A percentile compares a stretch with the other conserved stretches of the same genome.
phyloP scores from a whole-genome alignment of 1,139 yeast species.

The Zygoascus sp. region DNA sequence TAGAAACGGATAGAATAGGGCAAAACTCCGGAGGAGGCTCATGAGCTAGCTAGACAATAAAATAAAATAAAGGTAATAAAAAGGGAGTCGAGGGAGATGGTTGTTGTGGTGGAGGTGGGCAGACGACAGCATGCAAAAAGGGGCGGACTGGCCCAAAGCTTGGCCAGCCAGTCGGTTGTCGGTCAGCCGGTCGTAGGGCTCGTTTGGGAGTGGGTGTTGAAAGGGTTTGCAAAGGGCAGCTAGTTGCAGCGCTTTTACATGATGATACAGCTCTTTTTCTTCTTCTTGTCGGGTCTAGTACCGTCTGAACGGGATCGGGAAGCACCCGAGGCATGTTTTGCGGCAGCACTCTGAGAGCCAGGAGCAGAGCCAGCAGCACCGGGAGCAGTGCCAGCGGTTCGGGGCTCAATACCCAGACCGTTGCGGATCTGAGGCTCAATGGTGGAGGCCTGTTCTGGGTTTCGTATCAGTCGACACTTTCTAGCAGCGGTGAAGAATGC shows the following conservation, averaged over 20 bases:
- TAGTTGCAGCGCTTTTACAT: slow-evolving; percentile 14
- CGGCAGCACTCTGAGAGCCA: no score
- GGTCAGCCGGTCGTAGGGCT: no score
- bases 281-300: slow-evolving; percentile 7
- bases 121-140: background rate
- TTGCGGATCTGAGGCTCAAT: slow-evolving; percentile 5
- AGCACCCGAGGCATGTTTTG: no score
- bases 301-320: no score
- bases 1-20: background rate
- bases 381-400: background rate
- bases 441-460: slow-evolving; percentile 17
- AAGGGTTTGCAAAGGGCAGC: no score
- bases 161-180: no score
- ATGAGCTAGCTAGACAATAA: background rate
- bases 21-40: no score
- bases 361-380: background rate
- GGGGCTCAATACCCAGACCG: slow-evolving; percentile 6
- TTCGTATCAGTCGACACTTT: slow-evolving; percentile 50
- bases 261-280: slow-evolving; percentile 15
- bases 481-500: slow-evolving; percentile 88
- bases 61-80: slow-evolving; percentile 3
- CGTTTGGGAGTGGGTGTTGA: no score
- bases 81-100: background rate
- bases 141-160: no score
- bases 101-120: no score